phyloP scores from a whole-genome alignment of 495 filamentous ascomycete species.

The Thermochaetoides thermophila region DNA sequence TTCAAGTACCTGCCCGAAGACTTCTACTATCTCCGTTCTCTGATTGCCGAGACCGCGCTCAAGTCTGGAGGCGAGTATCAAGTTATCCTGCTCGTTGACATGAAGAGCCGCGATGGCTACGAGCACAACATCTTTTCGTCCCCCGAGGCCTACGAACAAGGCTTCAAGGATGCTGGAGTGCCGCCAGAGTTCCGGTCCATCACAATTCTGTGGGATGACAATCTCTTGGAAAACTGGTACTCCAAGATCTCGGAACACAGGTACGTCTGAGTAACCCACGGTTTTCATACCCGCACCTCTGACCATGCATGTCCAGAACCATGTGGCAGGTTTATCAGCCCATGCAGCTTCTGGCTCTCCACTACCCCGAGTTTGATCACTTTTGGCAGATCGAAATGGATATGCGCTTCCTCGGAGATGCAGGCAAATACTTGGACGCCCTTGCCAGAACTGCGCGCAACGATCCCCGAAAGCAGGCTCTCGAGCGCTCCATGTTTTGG shows the following conservation, averaged over 20 bases:
- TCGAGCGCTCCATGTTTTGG: conserved; percentile 22
- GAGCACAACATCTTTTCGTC: conserved; percentile 34
- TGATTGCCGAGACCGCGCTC: conserved; percentile 39
- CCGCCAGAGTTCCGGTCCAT: conserved; percentile 42
- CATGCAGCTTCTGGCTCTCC: conserved; percentile 41
- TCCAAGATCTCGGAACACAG: conserved; percentile 21
- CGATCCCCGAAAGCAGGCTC: conserved; percentile 36
- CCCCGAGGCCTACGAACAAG: conserved; percentile 32
- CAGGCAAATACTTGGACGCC: conserved; percentile 36
- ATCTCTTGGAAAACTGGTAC: conserved; percentile 26
- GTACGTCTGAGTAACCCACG: conserved; percentile 12
- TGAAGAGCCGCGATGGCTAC: conserved; percentile 35
- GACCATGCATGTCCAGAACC: too few species aligned
- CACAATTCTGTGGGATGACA: conserved; percentile 39
- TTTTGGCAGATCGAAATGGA: conserved; percentile 51
- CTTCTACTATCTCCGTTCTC: conserved; percentile 35
- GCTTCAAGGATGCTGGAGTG: conserved; percentile 31
- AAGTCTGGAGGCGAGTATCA: conserved; percentile 44
- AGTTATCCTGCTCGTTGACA: conserved; percentile 42
- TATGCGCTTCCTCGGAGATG: conserved; percentile 41
- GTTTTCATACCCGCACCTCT: too few species aligned
- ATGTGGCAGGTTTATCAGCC: conserved; percentile 28
- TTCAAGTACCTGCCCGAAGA: conserved; percentile 28
- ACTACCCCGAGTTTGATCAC: conserved; percentile 44
- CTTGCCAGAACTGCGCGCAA: conserved; percentile 33